Conservation (phyloP, 345 rosid species). For the Cardiospermum halicacabum region DNA sequence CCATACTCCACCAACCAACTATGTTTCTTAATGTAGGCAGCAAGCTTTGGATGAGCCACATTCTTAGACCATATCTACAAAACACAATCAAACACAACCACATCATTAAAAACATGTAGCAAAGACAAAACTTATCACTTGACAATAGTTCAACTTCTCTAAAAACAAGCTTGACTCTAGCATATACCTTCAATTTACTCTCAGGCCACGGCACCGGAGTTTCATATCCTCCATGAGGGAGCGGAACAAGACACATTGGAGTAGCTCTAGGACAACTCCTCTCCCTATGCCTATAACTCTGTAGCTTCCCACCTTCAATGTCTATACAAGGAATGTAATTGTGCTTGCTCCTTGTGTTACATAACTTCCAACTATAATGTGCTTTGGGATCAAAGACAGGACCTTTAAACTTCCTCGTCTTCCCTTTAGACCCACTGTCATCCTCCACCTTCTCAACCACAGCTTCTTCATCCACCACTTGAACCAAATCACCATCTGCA, state of each 20-base stretch:
- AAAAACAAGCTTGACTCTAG: not conserved
- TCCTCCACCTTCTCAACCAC: conserved; percentile 43
- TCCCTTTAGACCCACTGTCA: conserved; percentile 27
- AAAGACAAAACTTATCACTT: conserved; percentile 11
- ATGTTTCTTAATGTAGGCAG: conserved; percentile 64
- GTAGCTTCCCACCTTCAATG: conserved; percentile 65
- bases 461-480: conserved; percentile 41
- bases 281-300: conserved; percentile 70
- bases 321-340: conserved; percentile 96
- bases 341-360: conserved; percentile 84
- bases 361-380: conserved; percentile 75
- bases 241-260: conserved; percentile 82
- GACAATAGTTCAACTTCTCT: conserved; percentile 7
- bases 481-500: conserved; percentile 36
- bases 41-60: conserved; percentile 91
- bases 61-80: conserved; percentile 73
- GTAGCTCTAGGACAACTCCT: conserved; percentile 77
- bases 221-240: conserved; percentile 73
- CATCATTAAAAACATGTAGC: conserved; percentile 17
- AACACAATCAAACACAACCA: conserved; percentile 7
- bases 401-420: conserved; percentile 71
- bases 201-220: conserved; percentile 78
- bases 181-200: conserved; percentile 65
- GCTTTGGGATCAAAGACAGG: conserved; percentile 83
- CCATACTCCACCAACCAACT: conserved; percentile 66